Conservation (phyloP, 768 basidiomycete genomes). For the Termitomyces sp. region DNA sequence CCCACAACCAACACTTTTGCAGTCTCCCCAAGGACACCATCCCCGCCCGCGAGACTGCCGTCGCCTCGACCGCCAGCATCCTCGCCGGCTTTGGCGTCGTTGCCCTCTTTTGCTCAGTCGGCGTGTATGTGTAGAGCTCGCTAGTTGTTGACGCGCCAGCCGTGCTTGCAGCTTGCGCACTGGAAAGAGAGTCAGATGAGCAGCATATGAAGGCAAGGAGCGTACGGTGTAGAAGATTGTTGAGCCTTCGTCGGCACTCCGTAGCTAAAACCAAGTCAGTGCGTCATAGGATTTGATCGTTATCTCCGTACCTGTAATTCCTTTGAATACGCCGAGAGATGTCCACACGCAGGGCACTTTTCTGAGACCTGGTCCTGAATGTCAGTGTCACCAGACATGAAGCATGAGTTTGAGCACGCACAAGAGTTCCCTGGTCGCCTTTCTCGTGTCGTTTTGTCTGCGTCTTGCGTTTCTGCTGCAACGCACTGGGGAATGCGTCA, state of each 20-base stretch:
- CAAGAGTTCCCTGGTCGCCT: constrained; percentile 58
- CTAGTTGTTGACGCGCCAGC: constrained; percentile 80
- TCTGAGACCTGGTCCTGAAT: constrained; percentile 65
- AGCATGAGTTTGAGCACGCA: constrained; percentile 15
- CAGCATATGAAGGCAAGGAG: constrained; percentile 11
- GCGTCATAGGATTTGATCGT: background rate
- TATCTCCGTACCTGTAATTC: constrained; percentile 66
- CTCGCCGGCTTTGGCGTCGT: constrained; percentile 89
- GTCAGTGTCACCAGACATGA: background rate
- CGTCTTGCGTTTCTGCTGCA: constrained; percentile 86
- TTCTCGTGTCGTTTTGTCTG: constrained; percentile 76
- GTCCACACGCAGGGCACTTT: constrained; percentile 83
- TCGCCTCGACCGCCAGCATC: constrained; percentile 68
- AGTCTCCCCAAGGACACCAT: constrained; percentile 73
- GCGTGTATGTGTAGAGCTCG: constrained; percentile 69
- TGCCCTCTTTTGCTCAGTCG: constrained; percentile 80
- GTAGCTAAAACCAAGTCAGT: constrained; percentile 40
- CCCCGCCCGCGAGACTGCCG: constrained; percentile 59
- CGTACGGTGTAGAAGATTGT: constrained; percentile 92
- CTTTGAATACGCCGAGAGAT: constrained; percentile 82
- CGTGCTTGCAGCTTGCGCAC: constrained; percentile 74
- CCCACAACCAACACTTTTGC: constrained; percentile 9
- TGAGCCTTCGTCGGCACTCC: constrained; percentile 92
- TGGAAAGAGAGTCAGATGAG: constrained; percentile 24
- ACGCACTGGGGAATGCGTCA: constrained; percentile 87